Evolutionary conservation across 2,329 filamentous ascomycete species (phyloP), one percentile per base, ranked within the genome.

Genomic region (Ceratocystis variospora): DNA sequence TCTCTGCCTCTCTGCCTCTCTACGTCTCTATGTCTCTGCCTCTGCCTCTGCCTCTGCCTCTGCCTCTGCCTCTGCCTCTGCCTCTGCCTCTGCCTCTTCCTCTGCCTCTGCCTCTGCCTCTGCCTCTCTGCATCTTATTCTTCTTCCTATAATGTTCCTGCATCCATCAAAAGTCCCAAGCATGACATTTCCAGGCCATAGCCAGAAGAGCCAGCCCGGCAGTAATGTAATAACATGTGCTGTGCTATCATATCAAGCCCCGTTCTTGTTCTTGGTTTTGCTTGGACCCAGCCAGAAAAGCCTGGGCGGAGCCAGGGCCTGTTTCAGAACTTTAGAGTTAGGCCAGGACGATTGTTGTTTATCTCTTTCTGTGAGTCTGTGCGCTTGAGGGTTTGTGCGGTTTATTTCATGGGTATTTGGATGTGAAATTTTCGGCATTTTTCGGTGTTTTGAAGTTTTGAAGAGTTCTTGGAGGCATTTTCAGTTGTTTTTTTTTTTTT

Each of bases 81-180:
- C n/a, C n/a, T n/a, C 22, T 22, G 1, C 22, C 1, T 22, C 22
- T 22, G n/a, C n/a, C n/a, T 46, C 44, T 6, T 6, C n/a, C 44
- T 46, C 15, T 17, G 17, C 45, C 45, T 46, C 45, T 46, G 7
- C 45, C 12, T 12, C 45, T 17, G 25, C 25, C 25, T 28, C 25
- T 28, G 2, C 45, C 37, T 41, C 45, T 48, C 28, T 48, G 25
- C 25, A n/a, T 33, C 8, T 62, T 44, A 22, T 50, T 63, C 15
- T 46, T 59, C 63, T 33, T 66, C 57, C 63, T 46, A 50, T 65
- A 61, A 55, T 45, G 53, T 57, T 57, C 53, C 53, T 57, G 53
- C 53, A 57, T 57, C 28, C 19, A 19, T 28, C 53, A 57, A 57
- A 57, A 57, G 53, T 57, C 17, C 53, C 53, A 57, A n/a, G 17